These are phyloP conservation scores for Psilocybe cubensis DNA, from an alignment of 768 basidiomycete species.

Conservation along the genomic window DNA sequence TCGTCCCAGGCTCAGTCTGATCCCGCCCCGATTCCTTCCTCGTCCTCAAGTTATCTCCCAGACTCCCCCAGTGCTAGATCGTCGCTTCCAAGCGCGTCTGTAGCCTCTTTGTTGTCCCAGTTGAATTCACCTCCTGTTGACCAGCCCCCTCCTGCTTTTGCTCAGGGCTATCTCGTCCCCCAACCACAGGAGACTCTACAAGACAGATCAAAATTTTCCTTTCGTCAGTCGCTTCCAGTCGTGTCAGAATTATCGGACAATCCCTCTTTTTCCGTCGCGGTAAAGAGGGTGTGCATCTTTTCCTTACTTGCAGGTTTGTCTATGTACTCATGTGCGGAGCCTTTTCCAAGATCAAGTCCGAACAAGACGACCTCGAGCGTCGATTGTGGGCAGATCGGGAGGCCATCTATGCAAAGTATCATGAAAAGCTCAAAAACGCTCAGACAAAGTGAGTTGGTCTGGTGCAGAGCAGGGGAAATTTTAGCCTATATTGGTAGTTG, in stretches of 20 bases:
- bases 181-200: not conserved
- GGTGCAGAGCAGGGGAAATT: not conserved
- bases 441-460: slow-evolving; percentile 59
- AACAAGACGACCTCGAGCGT: slow-evolving; percentile 72
- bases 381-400: slow-evolving; percentile 70
- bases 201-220: slow-evolving; percentile 45
- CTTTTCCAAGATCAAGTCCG: slow-evolving; percentile 51
- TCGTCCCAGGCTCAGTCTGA: not conserved
- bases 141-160: not conserved
- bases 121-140: slow-evolving; percentile 42
- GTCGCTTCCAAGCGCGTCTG: slow-evolving; percentile 33
- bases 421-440: slow-evolving; percentile 72
- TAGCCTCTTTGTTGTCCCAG: slow-evolving; percentile 68
- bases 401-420: slow-evolving; percentile 63
- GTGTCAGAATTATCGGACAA: slow-evolving; percentile 65
- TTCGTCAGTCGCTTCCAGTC: slow-evolving; percentile 71
- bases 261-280: slow-evolving; percentile 47
- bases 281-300: slow-evolving; percentile 48
- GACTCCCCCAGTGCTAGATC: not conserved
- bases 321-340: not conserved
- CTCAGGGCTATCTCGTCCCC: slow-evolving; percentile 2
- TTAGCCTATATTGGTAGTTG: slow-evolving; percentile 2
- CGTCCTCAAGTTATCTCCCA: not conserved
- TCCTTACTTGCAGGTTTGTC: not conserved
- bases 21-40: not conserved